Evolutionary conservation across 768 basidiomycete species (phyloP).

Genomic region (Cyclocybe cylindracea): DNA sequence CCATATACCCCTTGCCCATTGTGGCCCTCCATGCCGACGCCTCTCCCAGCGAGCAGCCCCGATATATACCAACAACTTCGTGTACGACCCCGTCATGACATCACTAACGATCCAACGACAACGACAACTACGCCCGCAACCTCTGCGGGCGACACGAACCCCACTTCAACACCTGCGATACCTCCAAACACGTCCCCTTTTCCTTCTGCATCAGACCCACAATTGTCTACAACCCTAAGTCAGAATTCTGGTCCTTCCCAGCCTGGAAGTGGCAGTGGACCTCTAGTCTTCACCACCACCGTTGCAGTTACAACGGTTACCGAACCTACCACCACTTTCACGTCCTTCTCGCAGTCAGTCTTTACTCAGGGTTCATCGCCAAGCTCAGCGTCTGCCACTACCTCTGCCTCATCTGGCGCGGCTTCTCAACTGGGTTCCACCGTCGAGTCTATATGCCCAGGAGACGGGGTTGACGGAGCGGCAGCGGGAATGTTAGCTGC

Average conservation of each 20-base stretch:
- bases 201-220: conserved; percentile 3
- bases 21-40: conserved; percentile 12
- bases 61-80: conserved; percentile 8
- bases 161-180: conserved; percentile 8
- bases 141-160: conserved; percentile 1
- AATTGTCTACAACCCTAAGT: conserved; percentile 2
- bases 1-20: conserved; percentile 19
- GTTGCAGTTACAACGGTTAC: conserved; percentile 41
- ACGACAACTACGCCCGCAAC: conserved; percentile 5
- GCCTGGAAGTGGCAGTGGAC: conserved; percentile 3
- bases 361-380: conserved; percentile 22
- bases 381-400: conserved; percentile 16
- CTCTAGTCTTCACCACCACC: conserved; percentile 31
- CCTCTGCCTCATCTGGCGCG: conserved; percentile 23
- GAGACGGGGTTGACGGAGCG: conserved; percentile 63
- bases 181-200: conserved; percentile 5
- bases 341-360: conserved; percentile 38
- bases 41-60: conserved; percentile 2
- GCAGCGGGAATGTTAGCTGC: conserved; percentile 62
- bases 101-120: conserved; percentile 10
- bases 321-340: conserved; percentile 40
- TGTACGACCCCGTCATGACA: conserved; percentile 18
- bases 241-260: conserved; percentile 4
- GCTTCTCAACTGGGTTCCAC: conserved; percentile 18
- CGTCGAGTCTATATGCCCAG: conserved; percentile 54